Conservation (phyloP, 2,329 filamentous ascomycete genomes). For the Aspergillus floridensis region DNA sequence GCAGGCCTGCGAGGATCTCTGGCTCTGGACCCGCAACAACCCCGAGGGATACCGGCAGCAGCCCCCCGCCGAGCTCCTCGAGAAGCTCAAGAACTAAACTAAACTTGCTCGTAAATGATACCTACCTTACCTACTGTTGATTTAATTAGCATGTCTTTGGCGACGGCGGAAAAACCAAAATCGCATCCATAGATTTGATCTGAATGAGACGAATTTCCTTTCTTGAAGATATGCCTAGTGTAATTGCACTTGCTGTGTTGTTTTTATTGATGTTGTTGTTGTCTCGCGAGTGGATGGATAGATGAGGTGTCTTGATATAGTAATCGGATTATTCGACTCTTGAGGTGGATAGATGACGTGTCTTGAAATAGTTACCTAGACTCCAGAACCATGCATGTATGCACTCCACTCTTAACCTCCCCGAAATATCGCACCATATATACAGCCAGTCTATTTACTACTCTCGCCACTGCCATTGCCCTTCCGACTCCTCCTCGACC, state of each 20-base stretch:
- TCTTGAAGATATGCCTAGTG: slow-evolving; percentile 4
- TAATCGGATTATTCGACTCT: too few species aligned
- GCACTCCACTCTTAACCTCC: neutral
- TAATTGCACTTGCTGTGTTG: neutral
- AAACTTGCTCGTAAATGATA: slow-evolving; percentile 6
- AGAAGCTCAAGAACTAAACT: slow-evolving; percentile 44
- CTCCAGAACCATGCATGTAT: neutral
- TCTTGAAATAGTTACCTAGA: neutral
- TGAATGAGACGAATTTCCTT: slow-evolving; percentile 39
- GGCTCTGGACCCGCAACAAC: slow-evolving; percentile 97
- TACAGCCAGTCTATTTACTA: slow-evolving; percentile 19
- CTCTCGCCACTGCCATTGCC: slow-evolving; percentile 7
- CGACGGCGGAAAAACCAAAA: neutral
- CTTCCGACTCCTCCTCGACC: slow-evolving; percentile 43
- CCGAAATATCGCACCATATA: neutral
- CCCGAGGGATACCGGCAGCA: slow-evolving; percentile 90
- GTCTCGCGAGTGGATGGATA: too few species aligned
- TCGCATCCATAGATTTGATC: slow-evolving; percentile 19
- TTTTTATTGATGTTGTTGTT: too few species aligned
- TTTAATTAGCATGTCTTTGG: neutral
- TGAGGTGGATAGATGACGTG: neutral
- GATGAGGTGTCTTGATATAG: neutral
- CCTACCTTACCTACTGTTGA: neutral
- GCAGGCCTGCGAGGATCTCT: slow-evolving; percentile 88
- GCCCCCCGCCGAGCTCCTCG: slow-evolving; percentile 78